Evolutionary conservation across 108 stramenopile genomes (phyloP), one percentile per base, ranked within the genome.

Genomic region (Bacterosira constricta): DNA sequence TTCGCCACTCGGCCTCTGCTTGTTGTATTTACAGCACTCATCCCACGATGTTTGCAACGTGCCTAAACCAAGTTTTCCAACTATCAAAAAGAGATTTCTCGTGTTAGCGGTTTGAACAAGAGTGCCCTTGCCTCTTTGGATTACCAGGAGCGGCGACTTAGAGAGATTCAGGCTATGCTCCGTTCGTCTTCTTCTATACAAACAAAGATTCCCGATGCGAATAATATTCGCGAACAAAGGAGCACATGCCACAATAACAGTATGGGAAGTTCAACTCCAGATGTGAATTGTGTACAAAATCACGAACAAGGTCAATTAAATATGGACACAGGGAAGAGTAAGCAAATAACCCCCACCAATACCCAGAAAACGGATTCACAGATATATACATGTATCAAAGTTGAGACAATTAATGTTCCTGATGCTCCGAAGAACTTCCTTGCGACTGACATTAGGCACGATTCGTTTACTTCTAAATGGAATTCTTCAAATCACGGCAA

Each of bases 131-230:
- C 53, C 2, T 64, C 63, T 4, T 39, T 73, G 17, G 42, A 37
- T 46, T 42, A 52, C 29, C 73, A 73, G 47, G 54, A 73, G 54
- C 62, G 52, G 15, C 17, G 63, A 11, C 26, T 73, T n/a, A 64
- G 29, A 49, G 54, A 57, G 35, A 29, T 57, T 42, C 47, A 59
- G 29, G 26, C 44, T 45, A 39, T 39, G 4, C 37, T 46, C 8
- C 13, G 20, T 41, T 47, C 60, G 20, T 47, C 34, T 1, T 4
- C 36, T 7, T 6, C 30, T 46, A 25, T 9, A 17, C 7, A 26
- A 20, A 41, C 50, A 49, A 17, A 41, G 7, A 58, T 4, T 11
- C 1, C 45, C 17, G 12, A 3, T 6, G 30, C 4, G 51, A 17
- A 51, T 25, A 39, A 11, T 11, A 39, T 39, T n/a, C n/a, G n/a